Conservation (phyloP, 2,329 filamentous ascomycete genomes). For the Verticillium longisporum region DNA sequence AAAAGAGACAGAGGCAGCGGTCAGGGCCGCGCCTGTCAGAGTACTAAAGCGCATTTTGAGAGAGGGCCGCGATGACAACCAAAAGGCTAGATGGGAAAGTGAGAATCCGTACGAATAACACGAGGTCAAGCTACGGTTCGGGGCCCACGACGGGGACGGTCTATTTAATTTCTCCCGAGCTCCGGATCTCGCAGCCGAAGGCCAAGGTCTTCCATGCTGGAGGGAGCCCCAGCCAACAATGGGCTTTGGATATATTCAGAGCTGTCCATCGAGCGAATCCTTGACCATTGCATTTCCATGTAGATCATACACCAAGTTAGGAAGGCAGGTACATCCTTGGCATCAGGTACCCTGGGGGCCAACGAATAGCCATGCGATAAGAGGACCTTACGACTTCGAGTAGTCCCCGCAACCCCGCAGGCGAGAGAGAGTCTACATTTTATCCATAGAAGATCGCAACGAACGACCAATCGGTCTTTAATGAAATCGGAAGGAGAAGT, state of each 20-base stretch:
- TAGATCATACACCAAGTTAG: not conserved
- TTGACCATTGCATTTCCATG: not conserved
- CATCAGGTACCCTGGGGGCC: not conserved
- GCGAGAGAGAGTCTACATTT: not conserved
- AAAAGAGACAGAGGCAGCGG: not conserved
- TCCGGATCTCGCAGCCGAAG: not conserved
- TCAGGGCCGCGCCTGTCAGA: not conserved
- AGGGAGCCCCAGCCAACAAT: not conserved
- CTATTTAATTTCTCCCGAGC: not conserved
- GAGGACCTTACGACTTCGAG: not conserved
- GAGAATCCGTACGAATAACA: not conserved
- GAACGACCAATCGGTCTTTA: not conserved
- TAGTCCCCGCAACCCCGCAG: not conserved
- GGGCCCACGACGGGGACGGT: not conserved
- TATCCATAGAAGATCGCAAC: not conserved
- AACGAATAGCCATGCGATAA: not conserved
- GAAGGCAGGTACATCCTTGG: not conserved
- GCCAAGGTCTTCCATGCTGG: not conserved
- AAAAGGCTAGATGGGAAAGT: not conserved
- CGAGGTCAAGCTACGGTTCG: not conserved
- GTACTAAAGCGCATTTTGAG: slow-evolving; percentile 11
- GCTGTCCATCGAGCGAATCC: not conserved
- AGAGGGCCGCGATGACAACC: not conserved
- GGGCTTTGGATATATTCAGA: not conserved
- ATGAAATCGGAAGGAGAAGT: not conserved